These are phyloP conservation scores for Alternaria rosae DNA, from an alignment of 2,329 filamentous ascomycete species.

Conservation along the genomic window DNA sequence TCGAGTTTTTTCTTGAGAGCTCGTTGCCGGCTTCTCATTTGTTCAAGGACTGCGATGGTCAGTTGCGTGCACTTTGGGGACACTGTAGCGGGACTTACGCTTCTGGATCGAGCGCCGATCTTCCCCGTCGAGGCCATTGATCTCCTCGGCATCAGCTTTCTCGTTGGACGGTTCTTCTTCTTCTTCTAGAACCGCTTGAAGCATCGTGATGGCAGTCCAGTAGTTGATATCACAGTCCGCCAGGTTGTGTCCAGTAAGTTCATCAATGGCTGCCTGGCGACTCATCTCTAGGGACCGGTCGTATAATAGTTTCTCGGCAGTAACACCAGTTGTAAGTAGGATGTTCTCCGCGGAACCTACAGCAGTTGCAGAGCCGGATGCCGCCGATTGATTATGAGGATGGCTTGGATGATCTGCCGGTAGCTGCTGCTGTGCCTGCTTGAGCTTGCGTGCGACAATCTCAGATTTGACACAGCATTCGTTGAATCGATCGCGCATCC, in stretches of 20 bases:
- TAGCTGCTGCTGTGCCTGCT: constrained; percentile 83
- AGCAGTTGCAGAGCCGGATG: constrained; percentile 64
- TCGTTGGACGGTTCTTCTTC: constrained; percentile 68
- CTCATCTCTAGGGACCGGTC: constrained; percentile 98
- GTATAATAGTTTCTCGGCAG: constrained; percentile 97
- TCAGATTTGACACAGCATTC: constrained; percentile 97
- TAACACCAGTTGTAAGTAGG: constrained; percentile 84
- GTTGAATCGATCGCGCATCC: constrained; percentile 93
- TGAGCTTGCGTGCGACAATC: constrained; percentile 85
- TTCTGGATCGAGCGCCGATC: constrained; percentile 77
- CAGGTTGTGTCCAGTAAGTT: constrained; percentile 90
- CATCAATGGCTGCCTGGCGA: constrained; percentile 89
- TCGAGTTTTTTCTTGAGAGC: constrained; percentile 57
- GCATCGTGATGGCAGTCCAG: constrained; percentile 89
- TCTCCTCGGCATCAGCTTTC: constrained; percentile 56
- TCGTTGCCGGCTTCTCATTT: constrained; percentile 52
- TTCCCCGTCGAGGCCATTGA: constrained; percentile 68
- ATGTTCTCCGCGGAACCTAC: constrained; percentile 79
- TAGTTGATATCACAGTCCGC: constrained; percentile 91
- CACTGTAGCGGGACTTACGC: constrained; percentile 60
- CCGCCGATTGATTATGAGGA: constrained; percentile 75
- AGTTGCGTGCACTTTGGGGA: constrained; percentile 16
- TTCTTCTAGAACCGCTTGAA: constrained; percentile 90
- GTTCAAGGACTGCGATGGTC: constrained; percentile 55
- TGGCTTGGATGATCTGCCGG: constrained; percentile 87